Evolutionary conservation across 768 basidiomycete species (phyloP).

Genomic region (Leccinum rimulosum): DNA sequence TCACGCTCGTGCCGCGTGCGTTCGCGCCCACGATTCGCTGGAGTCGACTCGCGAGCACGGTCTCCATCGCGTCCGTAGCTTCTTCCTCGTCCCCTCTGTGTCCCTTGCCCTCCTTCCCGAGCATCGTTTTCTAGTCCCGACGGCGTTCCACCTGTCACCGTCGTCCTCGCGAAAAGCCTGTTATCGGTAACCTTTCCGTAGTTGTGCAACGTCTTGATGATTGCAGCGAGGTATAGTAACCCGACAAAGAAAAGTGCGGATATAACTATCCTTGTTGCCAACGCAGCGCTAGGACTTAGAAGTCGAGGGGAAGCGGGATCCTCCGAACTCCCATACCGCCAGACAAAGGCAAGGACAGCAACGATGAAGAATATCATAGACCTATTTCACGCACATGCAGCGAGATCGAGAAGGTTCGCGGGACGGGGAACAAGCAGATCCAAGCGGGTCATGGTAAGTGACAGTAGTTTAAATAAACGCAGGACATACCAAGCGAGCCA

Average conservation of each 20-base stretch:
- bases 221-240: slow-evolving; percentile 57
- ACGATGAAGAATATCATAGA: slow-evolving; percentile 65
- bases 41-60: neutral
- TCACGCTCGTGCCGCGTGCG: slow-evolving; percentile 4
- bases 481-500: slow-evolving; percentile 64
- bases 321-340: slow-evolving; percentile 53
- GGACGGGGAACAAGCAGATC: neutral
- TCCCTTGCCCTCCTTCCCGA: slow-evolving; percentile 1
- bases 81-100: slow-evolving; percentile 4
- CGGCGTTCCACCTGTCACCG: neutral
- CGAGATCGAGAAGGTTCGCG: neutral
- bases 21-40: slow-evolving; percentile 12
- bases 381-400: slow-evolving; percentile 32
- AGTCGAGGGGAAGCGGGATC: slow-evolving; percentile 37
- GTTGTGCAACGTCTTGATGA: slow-evolving; percentile 57
- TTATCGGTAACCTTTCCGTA: slow-evolving; percentile 41
- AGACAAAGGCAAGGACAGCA: slow-evolving; percentile 64
- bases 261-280: slow-evolving; percentile 55
- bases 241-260: slow-evolving; percentile 56
- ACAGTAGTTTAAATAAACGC: neutral
- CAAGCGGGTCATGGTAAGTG: neutral
- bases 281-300: slow-evolving; percentile 37
- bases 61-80: neutral
- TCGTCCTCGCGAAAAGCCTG: neutral
- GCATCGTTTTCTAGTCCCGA: neutral